A percentile compares a stretch with the other conserved stretches of the same genome.
phyloP scores from a whole-genome alignment of 331 rosid species.

The Dryas integrifolia region DNA sequence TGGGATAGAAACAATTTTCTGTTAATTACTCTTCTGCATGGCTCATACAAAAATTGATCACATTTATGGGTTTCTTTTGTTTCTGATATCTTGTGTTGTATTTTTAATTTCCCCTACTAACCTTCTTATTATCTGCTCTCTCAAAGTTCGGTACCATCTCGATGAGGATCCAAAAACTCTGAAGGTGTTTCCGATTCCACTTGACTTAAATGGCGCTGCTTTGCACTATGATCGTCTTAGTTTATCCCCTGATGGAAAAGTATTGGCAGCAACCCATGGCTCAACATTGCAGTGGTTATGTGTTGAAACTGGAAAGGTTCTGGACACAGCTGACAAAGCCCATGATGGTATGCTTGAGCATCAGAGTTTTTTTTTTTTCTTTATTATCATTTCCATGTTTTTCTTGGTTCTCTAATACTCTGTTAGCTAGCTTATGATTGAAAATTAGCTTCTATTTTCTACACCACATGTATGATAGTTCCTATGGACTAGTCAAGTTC shows the following conservation, averaged over 20 bases:
- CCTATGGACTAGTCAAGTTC: not conserved
- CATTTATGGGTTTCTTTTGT: not conserved
- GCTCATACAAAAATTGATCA: not conserved
- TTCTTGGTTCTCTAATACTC: not conserved
- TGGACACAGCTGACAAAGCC: slow-evolving; percentile 93
- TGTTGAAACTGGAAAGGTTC: slow-evolving; percentile 74
- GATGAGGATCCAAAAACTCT: slow-evolving; percentile 95
- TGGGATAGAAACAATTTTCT: not conserved
- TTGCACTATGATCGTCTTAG: slow-evolving; percentile 75
- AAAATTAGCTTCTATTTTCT: not conserved
- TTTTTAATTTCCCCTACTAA: slow-evolving; percentile 23
- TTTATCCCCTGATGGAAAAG: slow-evolving; percentile 77
- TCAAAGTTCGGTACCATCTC: slow-evolving; percentile 87
- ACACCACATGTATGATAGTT: not conserved
- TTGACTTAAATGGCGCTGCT: slow-evolving; percentile 58
- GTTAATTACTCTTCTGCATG: not conserved
- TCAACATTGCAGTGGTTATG: slow-evolving; percentile 88
- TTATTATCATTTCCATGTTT: not conserved
- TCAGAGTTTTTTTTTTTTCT: not conserved
- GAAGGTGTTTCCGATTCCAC: slow-evolving; percentile 86
- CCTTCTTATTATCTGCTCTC: slow-evolving; percentile 21
- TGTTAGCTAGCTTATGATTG: not conserved
- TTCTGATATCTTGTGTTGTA: not conserved
- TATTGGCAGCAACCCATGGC: slow-evolving; percentile 82
- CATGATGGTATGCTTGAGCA: slow-evolving; percentile 67